These are phyloP conservation scores for Asterochloris sp. DNA, from an alignment of 139 green algal species.

Conservation along the genomic window DNA sequence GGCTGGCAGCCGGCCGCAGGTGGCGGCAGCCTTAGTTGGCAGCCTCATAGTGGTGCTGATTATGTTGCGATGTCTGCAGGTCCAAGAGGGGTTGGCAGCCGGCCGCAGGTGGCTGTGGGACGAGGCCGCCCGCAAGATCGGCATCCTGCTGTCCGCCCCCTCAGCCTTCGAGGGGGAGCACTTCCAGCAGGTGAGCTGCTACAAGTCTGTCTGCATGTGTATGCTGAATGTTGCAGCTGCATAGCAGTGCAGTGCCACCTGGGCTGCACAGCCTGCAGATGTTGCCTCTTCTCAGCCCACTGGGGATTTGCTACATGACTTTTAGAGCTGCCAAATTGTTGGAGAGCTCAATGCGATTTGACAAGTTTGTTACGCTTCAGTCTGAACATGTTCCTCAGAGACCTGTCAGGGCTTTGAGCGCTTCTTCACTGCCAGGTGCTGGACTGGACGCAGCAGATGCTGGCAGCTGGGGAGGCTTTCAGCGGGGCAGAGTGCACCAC, in stretches of 20 bases:
- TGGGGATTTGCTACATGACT: no score
- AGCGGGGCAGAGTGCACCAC: slow-evolving; percentile 18
- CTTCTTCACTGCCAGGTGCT: slow-evolving; percentile 31
- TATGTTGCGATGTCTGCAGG: background rate
- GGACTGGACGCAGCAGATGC: slow-evolving; percentile 48
- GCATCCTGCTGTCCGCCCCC: slow-evolving; percentile 33
- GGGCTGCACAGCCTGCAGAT: no score
- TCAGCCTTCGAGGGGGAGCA: slow-evolving; percentile 49
- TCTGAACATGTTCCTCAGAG: no score
- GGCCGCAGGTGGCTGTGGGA: slow-evolving; percentile 44
- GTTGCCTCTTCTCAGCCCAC: no score
- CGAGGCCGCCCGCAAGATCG: slow-evolving; percentile 34
- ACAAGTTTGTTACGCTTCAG: no score
- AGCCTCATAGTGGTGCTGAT: no score
- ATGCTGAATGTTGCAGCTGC: background rate
- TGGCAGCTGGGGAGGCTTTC: slow-evolving; percentile 43
- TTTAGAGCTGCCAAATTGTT: no score
- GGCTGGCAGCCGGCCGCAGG: no score
- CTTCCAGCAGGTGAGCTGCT: slow-evolving; percentile 36
- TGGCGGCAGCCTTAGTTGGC: no score
- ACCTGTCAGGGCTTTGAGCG: no score
- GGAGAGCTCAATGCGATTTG: no score
- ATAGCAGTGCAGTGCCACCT: no score
- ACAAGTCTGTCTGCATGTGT: background rate
- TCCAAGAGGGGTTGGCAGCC: slow-evolving; percentile 20